These are phyloP conservation scores for Zygosaccharomyces pseudobailii DNA, from an alignment of 1,139 yeast species.

Conservation along the genomic window DNA sequence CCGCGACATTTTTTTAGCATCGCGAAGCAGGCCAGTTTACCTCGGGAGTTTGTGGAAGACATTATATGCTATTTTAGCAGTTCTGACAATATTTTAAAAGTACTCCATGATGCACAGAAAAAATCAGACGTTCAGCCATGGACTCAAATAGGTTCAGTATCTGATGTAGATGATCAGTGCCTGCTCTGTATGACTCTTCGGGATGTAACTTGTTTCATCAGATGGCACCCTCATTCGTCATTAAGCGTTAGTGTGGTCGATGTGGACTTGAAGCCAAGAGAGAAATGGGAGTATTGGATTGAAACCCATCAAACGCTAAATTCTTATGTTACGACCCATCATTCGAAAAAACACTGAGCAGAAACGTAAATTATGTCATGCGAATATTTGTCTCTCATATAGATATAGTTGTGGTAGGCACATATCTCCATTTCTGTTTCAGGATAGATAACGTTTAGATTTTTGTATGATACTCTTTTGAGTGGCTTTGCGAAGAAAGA, in stretches of 20 bases:
- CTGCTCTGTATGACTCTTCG: conserved; percentile 29
- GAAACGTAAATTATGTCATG: conserved; percentile 8
- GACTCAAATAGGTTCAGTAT: not conserved
- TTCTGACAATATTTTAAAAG: conserved; percentile 18
- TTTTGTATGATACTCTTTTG: conserved; percentile 22
- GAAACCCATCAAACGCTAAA: conserved; percentile 12
- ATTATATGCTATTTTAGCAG: conserved; percentile 17
- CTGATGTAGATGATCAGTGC: conserved; percentile 12
- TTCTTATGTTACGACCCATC: not conserved
- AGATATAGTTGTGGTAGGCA: conserved; percentile 2
- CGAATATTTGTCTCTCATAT: conserved; percentile 12
- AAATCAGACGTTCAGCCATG: conserved; percentile 5
- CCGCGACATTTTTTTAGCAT: conserved; percentile 12
- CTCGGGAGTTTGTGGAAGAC: conserved; percentile 13
- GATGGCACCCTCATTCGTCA: conserved; percentile 17
- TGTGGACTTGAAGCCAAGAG: conserved; percentile 28
- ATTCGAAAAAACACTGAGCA: conserved; percentile 3
- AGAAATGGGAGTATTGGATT: conserved; percentile 27
- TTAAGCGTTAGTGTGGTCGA: conserved; percentile 24
- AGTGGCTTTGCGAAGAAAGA: conserved; percentile 5
- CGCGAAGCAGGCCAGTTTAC: conserved; percentile 8
- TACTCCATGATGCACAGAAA: conserved; percentile 19
- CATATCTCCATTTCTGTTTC: conserved; percentile 12
- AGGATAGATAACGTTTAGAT: conserved; percentile 22
- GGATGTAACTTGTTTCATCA: conserved; percentile 31